A percentile compares a stretch with the other conserved stretches of the same genome.
phyloP scores from a whole-genome alignment of 129 eudicot genomes.

The Chrysanthemum lavandulifolium region DNA sequence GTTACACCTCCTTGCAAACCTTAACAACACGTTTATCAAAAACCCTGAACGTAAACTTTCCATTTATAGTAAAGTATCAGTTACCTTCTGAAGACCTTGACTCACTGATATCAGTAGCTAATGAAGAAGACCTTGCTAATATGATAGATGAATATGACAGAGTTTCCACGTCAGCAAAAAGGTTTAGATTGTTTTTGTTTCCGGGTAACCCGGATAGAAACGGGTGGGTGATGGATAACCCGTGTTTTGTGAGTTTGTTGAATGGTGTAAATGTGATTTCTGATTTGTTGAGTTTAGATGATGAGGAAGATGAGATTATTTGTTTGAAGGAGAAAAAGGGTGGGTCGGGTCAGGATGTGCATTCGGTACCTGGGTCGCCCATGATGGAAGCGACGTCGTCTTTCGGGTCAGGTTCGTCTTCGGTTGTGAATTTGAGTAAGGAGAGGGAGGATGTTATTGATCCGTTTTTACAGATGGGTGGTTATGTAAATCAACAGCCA shows the following conservation, averaged over 20 bases:
- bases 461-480: slow-evolving; percentile 19
- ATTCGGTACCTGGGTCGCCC: slow-evolving; percentile 73
- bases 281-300: slow-evolving; percentile 55
- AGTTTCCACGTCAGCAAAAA: slow-evolving; percentile 3
- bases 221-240: too few species aligned
- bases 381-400: slow-evolving; percentile 67
- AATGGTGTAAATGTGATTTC: slow-evolving; percentile 58
- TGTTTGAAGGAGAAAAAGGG: slow-evolving; percentile 27
- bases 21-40: slow-evolving; percentile 54
- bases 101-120: slow-evolving; percentile 64
- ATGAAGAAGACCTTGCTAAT: slow-evolving; percentile 79
- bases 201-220: slow-evolving; percentile 23
- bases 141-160: slow-evolving; percentile 79
- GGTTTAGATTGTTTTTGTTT: slow-evolving; percentile 27
- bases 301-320: slow-evolving; percentile 28
- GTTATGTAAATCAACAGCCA: slow-evolving; percentile 14
- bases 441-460: not conserved
- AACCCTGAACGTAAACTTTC: slow-evolving; percentile 29
- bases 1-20: slow-evolving; percentile 45
- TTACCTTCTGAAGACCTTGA: slow-evolving; percentile 81
- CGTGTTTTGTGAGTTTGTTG: slow-evolving; percentile 20
- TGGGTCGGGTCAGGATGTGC: slow-evolving; percentile 47
- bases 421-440: too few species aligned
- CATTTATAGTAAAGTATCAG: slow-evolving; percentile 64
- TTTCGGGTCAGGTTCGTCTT: slow-evolving; percentile 65